A percentile compares a stretch with the other conserved stretches of the same genome.
phyloP scores from a whole-genome alignment of 495 filamentous ascomycete genomes.

The Lepraria neglecta region DNA sequence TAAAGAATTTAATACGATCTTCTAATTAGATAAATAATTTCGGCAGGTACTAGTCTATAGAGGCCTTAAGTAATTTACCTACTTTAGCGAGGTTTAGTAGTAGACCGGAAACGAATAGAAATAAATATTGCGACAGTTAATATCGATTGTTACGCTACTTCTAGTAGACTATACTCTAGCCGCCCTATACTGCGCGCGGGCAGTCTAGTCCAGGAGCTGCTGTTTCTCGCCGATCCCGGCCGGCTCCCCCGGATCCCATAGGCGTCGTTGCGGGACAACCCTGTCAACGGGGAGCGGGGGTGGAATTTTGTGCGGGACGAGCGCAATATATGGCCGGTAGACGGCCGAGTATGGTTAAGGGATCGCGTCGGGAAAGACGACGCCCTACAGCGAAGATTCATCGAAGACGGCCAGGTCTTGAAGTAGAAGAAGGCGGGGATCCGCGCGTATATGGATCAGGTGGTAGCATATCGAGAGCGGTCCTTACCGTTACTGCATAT shows the following conservation, averaged over 20 bases:
- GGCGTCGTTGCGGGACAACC: not conserved
- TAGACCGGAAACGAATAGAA: too few species aligned
- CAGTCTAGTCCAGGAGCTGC: too few species aligned
- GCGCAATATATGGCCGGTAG: not conserved
- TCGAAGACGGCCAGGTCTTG: not conserved
- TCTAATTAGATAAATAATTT: too few species aligned
- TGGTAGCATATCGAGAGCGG: not conserved
- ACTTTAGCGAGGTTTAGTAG: too few species aligned
- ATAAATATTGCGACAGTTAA: too few species aligned
- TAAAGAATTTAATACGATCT: too few species aligned
- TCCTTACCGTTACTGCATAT: not conserved
- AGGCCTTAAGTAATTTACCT: too few species aligned
- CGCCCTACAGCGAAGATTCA: not conserved
- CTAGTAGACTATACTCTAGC: too few species aligned
- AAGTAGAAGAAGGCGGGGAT: not conserved
- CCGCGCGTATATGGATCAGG: not conserved
- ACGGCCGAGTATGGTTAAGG: not conserved
- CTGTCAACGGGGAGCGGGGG: not conserved
- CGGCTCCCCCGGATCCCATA: not conserved
- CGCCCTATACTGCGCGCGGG: too few species aligned
- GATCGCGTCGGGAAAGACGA: not conserved
- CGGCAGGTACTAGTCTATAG: too few species aligned
- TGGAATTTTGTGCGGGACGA: not conserved
- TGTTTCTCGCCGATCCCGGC: not conserved
- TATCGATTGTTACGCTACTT: too few species aligned